Evolutionary conservation across 2,329 filamentous ascomycete species (phyloP), one percentile per base, ranked within the genome.

Genomic region (Aureobasidium lini): DNA sequence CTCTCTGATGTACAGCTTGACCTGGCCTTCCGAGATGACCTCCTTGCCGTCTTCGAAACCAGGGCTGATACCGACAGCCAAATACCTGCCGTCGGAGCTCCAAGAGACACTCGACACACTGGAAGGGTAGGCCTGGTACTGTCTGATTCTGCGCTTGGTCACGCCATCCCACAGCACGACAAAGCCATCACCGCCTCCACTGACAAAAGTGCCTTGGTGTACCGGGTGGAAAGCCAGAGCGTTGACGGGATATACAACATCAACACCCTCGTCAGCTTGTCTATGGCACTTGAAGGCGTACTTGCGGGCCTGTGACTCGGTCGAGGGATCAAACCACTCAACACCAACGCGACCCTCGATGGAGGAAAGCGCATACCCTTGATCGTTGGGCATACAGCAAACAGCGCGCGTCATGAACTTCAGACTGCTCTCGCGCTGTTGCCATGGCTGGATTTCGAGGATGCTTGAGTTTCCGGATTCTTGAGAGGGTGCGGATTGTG

Each of bases 211-310:
- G 62, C 90, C 90, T 39, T 61, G 61, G 64, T 84, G 79, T 1
- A 87, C 75, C 0, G 90, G 90, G 72, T 96, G 91, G 76, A 95
- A 96, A 0, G 89, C 85, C 7, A 96, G 81, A 2, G 91, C 88
- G 70, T 96, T 94, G 65, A 96, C 92, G 0, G 92, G 92, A 69
- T 92, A 96, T 3, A 96, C 90, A 4, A 96, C 81, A 68, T 96
- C 92, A 31, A 81, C 84, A 52, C 84, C 84, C 16, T 61, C 47
- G 56, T 54, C 80, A 1, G 85, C 81, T 72, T 95, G 90, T 4
- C 94, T 84, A 75, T 99, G 94, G 75, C 94, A 99, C 75, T 99
- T 99, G 83, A 99, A 99, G 13, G 94, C 94, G 72, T 97, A 99
- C 73, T 96, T 97, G 65, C 92, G 84, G 40, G 89, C 87, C 76